phyloP scores from a whole-genome alignment of 352 stramenopile species.

The Pythium volutum region DNA sequence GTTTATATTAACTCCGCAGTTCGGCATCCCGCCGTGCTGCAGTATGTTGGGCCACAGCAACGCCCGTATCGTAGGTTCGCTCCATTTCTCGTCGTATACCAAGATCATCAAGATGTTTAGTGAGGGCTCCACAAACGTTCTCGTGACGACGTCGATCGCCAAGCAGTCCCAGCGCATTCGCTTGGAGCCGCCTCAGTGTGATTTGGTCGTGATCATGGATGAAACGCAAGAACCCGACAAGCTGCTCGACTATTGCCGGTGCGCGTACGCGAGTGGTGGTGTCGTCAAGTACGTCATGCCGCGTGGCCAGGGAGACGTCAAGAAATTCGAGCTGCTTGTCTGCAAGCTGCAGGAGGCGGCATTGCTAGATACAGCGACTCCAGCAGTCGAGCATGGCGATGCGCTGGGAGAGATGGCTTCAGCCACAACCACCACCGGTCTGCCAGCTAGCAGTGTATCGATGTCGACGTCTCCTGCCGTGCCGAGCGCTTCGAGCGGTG shows the following conservation, averaged over 20 bases:
- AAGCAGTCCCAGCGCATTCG: conserved; percentile 44
- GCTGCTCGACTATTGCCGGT: conserved; percentile 59
- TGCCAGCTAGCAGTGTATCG: neutral
- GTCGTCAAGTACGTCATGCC: conserved; percentile 74
- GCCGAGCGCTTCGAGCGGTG: neutral
- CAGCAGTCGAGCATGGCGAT: neutral
- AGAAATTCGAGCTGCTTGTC: conserved; percentile 63
- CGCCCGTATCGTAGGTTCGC: conserved; percentile 50
- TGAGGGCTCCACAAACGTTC: conserved; percentile 45
- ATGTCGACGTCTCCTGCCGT: neutral
- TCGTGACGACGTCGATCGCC: conserved; percentile 80
- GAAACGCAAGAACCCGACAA: conserved; percentile 72
- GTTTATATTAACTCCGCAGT: conserved; percentile 28
- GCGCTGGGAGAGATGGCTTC: neutral
- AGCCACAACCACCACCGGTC: neutral
- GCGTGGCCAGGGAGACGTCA: conserved; percentile 30
- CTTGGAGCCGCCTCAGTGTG: conserved; percentile 43
- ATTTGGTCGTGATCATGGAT: conserved; percentile 77
- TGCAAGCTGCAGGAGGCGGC: conserved; percentile 58
- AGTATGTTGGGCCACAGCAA: conserved; percentile 75
- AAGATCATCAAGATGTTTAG: conserved; percentile 72
- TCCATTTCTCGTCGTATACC: conserved; percentile 64
- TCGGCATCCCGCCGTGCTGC: conserved; percentile 52
- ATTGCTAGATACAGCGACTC: conserved; percentile 30
- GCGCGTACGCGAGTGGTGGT: conserved; percentile 37